Conservation (phyloP, 345 rosid genomes). For the Streptanthus diversifolius region DNA sequence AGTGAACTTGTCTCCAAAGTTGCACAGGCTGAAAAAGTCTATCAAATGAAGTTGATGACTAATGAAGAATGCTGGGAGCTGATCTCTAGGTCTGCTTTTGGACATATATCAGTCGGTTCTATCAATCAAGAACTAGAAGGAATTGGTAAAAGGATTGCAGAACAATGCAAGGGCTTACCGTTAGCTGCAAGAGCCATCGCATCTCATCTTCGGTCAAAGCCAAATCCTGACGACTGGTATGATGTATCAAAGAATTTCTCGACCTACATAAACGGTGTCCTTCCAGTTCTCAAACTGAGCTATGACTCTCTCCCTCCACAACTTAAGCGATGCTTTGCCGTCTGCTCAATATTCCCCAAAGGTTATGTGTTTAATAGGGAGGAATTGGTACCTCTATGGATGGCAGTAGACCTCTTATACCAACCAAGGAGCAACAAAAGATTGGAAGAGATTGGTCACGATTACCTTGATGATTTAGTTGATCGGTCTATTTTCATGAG, state of each 20-base stretch:
- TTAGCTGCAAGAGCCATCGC: conserved; percentile 39
- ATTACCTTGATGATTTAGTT: conserved; percentile 23
- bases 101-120: conserved; percentile 18
- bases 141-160: conserved; percentile 37
- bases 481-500: conserved; percentile 28
- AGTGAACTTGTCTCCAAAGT: conserved; percentile 27
- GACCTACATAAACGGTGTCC: conserved; percentile 1
- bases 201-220: conserved; percentile 29
- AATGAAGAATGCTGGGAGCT: conserved; percentile 42
- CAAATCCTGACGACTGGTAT: conserved; percentile 25
- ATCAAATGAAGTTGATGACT: conserved; percentile 25
- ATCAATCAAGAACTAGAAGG: conserved; percentile 28
- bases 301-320: conserved; percentile 31
- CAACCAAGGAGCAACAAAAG: conserved; percentile 31
- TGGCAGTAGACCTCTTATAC: conserved; percentile 39
- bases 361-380: conserved; percentile 34
- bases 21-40: conserved; percentile 18
- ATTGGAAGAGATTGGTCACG: conserved; percentile 29
- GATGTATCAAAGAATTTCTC: conserved; percentile 29
- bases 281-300: conserved; percentile 35
- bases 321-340: conserved; percentile 40
- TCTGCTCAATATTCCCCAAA: conserved; percentile 38
- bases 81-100: conserved; percentile 29
- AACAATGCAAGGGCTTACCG: conserved; percentile 42
- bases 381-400: conserved; percentile 37